These are phyloP conservation scores for Arthroderma sp. DNA, from an alignment of 2,329 filamentous ascomycete species.

Conservation along the genomic window DNA sequence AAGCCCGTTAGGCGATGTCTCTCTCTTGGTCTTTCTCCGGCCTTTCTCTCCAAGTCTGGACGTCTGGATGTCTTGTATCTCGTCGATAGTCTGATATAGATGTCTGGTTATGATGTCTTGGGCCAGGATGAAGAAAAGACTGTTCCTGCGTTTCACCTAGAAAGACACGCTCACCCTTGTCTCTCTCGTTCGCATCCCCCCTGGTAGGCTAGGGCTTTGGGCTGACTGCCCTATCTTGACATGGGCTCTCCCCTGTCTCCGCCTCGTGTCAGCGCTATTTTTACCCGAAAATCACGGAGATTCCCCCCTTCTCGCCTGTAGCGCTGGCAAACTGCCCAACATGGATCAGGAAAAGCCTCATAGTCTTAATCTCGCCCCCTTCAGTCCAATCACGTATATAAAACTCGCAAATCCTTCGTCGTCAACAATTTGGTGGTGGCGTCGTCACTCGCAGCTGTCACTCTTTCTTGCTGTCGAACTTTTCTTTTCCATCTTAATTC, in stretches of 20 bases:
- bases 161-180: neutral
- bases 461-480: neutral
- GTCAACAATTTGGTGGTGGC: neutral
- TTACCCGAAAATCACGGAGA: neutral
- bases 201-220: neutral
- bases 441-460: neutral
- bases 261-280: conserved; percentile 1
- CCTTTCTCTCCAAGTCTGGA: neutral
- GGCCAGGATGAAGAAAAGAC: neutral
- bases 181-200: neutral
- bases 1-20: too few species aligned
- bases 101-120: neutral
- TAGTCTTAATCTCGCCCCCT: neutral
- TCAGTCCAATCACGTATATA: neutral
- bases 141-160: neutral
- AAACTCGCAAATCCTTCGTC: too few species aligned
- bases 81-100: neutral
- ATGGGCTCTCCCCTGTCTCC: neutral
- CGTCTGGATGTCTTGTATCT: neutral
- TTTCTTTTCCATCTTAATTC: neutral
- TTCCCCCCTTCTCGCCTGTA: neutral
- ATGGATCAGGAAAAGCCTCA: neutral
- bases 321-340: neutral
- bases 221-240: neutral
- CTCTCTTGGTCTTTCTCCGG: too few species aligned